phyloP scores from a whole-genome alignment of 805 yeast genomes.

The Spencermartinsiella europaea region DNA sequence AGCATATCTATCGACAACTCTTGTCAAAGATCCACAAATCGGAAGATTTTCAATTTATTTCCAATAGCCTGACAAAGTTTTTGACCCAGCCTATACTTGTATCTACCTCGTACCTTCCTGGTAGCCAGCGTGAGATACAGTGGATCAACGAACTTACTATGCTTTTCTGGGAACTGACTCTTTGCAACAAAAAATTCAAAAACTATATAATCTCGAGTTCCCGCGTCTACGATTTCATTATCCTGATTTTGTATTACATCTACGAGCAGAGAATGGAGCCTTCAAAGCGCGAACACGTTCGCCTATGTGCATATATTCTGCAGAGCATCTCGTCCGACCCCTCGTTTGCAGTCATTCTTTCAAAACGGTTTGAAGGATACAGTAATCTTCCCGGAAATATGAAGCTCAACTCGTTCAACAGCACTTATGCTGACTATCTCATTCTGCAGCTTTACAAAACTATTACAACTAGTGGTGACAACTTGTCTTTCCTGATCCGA shows the following conservation, averaged over 20 bases:
- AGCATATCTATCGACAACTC: slow-evolving; percentile 31
- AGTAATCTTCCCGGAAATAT: slow-evolving; percentile 24
- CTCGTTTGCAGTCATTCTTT: slow-evolving; percentile 21
- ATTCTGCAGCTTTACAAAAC: slow-evolving; percentile 19
- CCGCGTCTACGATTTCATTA: slow-evolving; percentile 48
- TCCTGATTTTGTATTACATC: slow-evolving; percentile 54
- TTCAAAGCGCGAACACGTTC: slow-evolving; percentile 23
- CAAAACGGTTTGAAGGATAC: slow-evolving; percentile 26
- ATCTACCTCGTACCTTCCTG: slow-evolving; percentile 29
- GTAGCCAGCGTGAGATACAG: slow-evolving; percentile 23
- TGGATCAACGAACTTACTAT: slow-evolving; percentile 57
- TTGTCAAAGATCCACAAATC: slow-evolving; percentile 31
- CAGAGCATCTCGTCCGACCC: slow-evolving; percentile 28
- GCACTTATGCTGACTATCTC: slow-evolving; percentile 30
- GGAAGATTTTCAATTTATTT: slow-evolving; percentile 33
- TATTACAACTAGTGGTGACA: slow-evolving; percentile 19
- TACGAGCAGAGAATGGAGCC: slow-evolving; percentile 39
- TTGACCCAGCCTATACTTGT: slow-evolving; percentile 37
- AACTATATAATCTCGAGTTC: slow-evolving; percentile 37
- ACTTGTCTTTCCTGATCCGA: slow-evolving; percentile 21
- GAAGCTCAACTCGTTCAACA: slow-evolving; percentile 23
- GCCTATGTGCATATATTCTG: slow-evolving; percentile 31
- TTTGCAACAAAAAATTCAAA: slow-evolving; percentile 52
- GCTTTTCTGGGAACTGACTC: slow-evolving; percentile 70
- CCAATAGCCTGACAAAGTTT: slow-evolving; percentile 27